These are phyloP conservation scores for Parasarocladium wereldwijsianum DNA, from an alignment of 2,329 filamentous ascomycete species.

Conservation along the genomic window DNA sequence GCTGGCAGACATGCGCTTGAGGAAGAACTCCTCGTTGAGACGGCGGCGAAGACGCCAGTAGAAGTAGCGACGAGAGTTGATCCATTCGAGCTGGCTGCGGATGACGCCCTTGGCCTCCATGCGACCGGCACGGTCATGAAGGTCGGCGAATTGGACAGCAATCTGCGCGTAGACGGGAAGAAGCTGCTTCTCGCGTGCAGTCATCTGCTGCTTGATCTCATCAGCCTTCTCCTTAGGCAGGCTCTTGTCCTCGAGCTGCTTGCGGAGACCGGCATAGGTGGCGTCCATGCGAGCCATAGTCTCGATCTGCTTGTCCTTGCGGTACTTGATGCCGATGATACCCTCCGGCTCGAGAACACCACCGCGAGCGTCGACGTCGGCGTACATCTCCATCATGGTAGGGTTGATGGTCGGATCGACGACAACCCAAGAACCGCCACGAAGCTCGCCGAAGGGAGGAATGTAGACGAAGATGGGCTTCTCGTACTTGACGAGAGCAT, in stretches of 20 bases:
- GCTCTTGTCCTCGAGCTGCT: slow-evolving; percentile 47
- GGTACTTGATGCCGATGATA: slow-evolving; percentile 98
- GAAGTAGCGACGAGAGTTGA: slow-evolving; percentile 88
- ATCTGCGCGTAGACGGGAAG: slow-evolving; percentile 91
- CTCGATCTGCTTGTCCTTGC: slow-evolving; percentile 90
- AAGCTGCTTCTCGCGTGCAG: slow-evolving; percentile 70
- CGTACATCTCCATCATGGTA: slow-evolving; percentile 98
- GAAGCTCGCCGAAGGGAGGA: slow-evolving; percentile 87
- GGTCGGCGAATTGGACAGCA: slow-evolving; percentile 89
- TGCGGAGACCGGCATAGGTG: slow-evolving; percentile 70
- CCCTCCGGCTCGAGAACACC: slow-evolving; percentile 97
- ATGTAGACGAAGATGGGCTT: slow-evolving; percentile 99
- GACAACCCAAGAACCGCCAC: slow-evolving; percentile 98
- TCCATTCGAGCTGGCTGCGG: slow-evolving; percentile 70
- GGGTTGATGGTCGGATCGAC: slow-evolving; percentile 98
- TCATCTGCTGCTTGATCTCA: slow-evolving; percentile 72
- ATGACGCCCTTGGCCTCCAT: slow-evolving; percentile 98
- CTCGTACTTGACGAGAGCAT: slow-evolving; percentile 94
- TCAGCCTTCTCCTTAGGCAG: slow-evolving; percentile 62
- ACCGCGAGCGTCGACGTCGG: slow-evolving; percentile 84
- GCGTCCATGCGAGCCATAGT: slow-evolving; percentile 92
- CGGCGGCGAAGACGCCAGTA: slow-evolving; percentile 98
- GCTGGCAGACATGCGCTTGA: slow-evolving; percentile 64
- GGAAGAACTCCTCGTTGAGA: slow-evolving; percentile 92
- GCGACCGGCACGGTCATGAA: slow-evolving; percentile 90